Evolutionary conservation across 2,329 filamentous ascomycete species (phyloP).

Genomic region (Lecanicillium sp.): DNA sequence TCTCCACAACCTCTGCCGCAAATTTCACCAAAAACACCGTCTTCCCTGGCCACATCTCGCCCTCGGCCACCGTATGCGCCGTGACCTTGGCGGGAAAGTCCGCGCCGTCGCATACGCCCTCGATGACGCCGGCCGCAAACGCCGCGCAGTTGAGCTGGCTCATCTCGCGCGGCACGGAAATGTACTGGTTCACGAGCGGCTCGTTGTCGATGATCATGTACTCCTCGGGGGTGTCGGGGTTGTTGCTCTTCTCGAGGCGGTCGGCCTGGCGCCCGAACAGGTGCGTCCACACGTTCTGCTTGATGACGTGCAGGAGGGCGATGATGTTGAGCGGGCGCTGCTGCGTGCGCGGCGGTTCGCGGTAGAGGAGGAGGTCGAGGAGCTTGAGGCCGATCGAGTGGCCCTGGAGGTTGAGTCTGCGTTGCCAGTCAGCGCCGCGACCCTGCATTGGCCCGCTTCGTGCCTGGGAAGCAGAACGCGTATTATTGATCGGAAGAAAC

Average conservation of each 20-base stretch:
- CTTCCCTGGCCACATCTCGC: slow-evolving; percentile 91
- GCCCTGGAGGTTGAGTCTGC: slow-evolving; percentile 80
- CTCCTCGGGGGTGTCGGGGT: slow-evolving; percentile 78
- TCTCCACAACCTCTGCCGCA: slow-evolving; percentile 80
- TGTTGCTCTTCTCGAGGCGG: slow-evolving; percentile 80
- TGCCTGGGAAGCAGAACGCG: too few species aligned
- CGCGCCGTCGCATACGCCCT: slow-evolving; percentile 90
- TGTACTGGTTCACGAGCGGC: slow-evolving; percentile 88
- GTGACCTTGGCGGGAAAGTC: slow-evolving; percentile 85
- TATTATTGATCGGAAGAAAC: neutral
- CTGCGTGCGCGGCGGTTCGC: slow-evolving; percentile 63
- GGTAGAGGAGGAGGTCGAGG: slow-evolving; percentile 89
- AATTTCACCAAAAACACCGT: slow-evolving; percentile 96
- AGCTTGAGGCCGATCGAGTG: slow-evolving; percentile 91
- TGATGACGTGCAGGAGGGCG: slow-evolving; percentile 89
- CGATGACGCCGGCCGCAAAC: slow-evolving; percentile 89
- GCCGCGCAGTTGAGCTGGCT: slow-evolving; percentile 93
- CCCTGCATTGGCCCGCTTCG: too few species aligned
- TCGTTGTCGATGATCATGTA: slow-evolving; percentile 99
- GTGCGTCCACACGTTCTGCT: slow-evolving; percentile 84
- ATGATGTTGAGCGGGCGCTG: slow-evolving; percentile 83
- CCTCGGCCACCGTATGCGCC: slow-evolving; percentile 69
- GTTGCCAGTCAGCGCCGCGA: too few species aligned
- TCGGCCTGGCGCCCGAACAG: slow-evolving; percentile 89
- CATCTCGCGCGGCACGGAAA: slow-evolving; percentile 92